Percentiles rank a stretch among this genome's conserved stretches.
Conservation (phyloP, 2,329 filamentous ascomycete species). For the Pseudocercospora fuligena region DNA sequence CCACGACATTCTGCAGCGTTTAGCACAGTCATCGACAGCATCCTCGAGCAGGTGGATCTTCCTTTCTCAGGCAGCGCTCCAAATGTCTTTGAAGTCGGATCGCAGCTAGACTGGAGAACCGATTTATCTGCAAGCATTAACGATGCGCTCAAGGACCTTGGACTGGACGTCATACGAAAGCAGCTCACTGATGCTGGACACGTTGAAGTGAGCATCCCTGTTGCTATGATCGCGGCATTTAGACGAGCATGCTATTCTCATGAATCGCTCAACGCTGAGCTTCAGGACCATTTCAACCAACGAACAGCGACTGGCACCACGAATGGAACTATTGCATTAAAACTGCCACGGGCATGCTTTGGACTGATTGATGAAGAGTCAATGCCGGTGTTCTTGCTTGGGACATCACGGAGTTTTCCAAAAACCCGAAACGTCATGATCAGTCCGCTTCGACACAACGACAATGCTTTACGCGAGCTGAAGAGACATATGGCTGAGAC, state of each 20-base stretch:
- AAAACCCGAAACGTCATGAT: neutral
- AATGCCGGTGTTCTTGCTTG: neutral
- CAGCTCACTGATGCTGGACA: neutral
- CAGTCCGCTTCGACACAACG: neutral
- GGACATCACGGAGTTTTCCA: neutral
- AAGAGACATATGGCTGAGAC: too few relatives aligned
- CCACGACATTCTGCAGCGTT: neutral
- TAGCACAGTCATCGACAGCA: neutral
- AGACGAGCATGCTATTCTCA: neutral
- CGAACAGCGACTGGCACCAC: neutral
- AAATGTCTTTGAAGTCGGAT: neutral
- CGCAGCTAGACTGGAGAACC: neutral
- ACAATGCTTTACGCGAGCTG: neutral
- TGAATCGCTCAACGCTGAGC: too few relatives aligned
- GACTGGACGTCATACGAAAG: neutral
- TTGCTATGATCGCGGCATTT: neutral
- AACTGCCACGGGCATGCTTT: neutral
- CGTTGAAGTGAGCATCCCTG: neutral
- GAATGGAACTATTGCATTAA: neutral
- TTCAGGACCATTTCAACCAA: too few relatives aligned
- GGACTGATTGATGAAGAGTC: neutral
- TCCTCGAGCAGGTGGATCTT: neutral
- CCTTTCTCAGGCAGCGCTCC: neutral
- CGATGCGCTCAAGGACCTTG: neutral
- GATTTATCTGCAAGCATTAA: neutral